Conservation (phyloP, 116 monocot species). For the Trichopus zeylanicus region DNA sequence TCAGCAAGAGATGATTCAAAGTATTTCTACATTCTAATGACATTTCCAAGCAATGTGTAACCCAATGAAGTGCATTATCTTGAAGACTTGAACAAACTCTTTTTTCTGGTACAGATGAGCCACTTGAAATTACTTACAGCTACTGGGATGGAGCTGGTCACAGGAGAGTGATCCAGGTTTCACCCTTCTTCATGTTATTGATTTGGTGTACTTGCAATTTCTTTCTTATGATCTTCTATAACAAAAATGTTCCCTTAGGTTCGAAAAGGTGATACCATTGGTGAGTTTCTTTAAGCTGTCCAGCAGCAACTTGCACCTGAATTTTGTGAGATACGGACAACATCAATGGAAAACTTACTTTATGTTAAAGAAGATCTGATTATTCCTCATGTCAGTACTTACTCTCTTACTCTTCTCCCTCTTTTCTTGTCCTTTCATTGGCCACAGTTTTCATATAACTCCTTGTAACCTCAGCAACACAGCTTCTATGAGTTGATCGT, state of each 20-base stretch:
- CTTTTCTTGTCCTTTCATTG: neutral
- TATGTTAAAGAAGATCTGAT: conserved; percentile 99
- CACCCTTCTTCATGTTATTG: neutral
- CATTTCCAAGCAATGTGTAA: neutral
- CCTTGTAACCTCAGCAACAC: conserved; percentile 68
- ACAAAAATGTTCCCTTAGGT: conserved; percentile 29
- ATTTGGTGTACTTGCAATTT: neutral
- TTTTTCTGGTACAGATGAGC: conserved; percentile 61
- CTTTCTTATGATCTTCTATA: neutral
- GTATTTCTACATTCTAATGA: conserved; percentile 21
- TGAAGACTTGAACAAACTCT: conserved; percentile 1
- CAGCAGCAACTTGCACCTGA: conserved; percentile 96
- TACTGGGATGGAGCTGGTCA: conserved; percentile 99
- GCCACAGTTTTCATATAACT: neutral
- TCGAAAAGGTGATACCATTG: conserved; percentile 83
- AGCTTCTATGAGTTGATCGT: conserved; percentile 92
- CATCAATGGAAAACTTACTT: conserved; percentile 89
- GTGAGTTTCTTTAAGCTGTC: conserved; percentile 92
- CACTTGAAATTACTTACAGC: conserved; percentile 95
- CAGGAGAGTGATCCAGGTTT: conserved; percentile 77
- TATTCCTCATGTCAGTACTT: conserved; percentile 71
- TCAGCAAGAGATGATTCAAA: conserved; percentile 86
- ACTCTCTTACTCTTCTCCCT: neutral
- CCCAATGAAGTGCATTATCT: neutral
- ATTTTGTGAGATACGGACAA: conserved; percentile 86